phyloP scores from a whole-genome alignment of 305 asterid species.

The Plantago coronopus region DNA sequence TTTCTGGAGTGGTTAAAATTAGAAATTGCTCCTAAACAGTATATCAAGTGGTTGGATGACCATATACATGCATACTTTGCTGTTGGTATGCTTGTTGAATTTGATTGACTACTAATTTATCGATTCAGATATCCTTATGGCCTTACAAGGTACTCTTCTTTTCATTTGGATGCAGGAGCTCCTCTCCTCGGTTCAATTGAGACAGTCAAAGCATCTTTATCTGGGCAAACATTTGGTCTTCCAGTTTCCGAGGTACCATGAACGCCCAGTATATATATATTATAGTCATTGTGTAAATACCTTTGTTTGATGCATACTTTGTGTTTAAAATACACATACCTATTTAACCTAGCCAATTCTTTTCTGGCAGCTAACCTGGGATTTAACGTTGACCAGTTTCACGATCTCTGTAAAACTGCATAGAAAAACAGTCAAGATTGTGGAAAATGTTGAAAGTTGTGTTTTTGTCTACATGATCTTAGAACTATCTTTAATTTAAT shows the following conservation, averaged over 20 bases:
- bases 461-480: conserved; percentile 16
- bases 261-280: conserved; percentile 21
- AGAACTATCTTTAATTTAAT: conserved; percentile 4
- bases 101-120: conserved; percentile 22
- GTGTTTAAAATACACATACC: too few species aligned
- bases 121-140: conserved; percentile 14
- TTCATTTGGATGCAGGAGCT: conserved; percentile 60
- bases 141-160: conserved; percentile 19
- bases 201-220: conserved; percentile 73
- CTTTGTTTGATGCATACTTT: conserved; percentile 10
- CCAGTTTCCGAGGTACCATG: conserved; percentile 87
- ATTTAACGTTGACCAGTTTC: conserved; percentile 12
- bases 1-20: conserved; percentile 97
- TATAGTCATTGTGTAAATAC: conserved; percentile 20
- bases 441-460: conserved; percentile 12
- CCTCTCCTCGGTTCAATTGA: conserved; percentile 93
- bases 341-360: conserved; percentile 14
- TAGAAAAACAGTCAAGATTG: conserved; percentile 8
- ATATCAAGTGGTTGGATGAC: conserved; percentile 79
- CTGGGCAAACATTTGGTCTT: conserved; percentile 87
- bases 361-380: conserved; percentile 12
- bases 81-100: conserved; percentile 67
- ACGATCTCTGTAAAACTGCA: conserved; percentile 2
- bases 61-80: conserved; percentile 99
- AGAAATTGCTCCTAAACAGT: conserved; percentile 91